These are phyloP conservation scores for Metarhizium robertsii DNA, from an alignment of 2,329 filamentous ascomycete genomes.

Conservation along the genomic window DNA sequence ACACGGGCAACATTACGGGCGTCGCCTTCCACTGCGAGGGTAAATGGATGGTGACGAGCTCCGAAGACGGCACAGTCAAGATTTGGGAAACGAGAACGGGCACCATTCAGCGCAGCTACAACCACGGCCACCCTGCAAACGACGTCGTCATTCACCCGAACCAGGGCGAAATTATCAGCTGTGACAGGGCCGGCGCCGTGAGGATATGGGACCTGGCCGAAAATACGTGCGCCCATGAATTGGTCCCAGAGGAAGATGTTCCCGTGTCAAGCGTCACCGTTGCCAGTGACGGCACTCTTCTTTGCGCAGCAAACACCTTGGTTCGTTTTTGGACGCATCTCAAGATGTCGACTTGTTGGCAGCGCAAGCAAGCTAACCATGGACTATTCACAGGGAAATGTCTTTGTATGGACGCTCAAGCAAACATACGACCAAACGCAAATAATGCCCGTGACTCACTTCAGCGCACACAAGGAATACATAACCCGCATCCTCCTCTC, in stretches of 20 bases:
- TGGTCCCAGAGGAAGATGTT: slow-evolving; percentile 93
- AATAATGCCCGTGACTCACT: slow-evolving; percentile 78
- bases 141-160: slow-evolving; percentile 99
- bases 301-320: slow-evolving; percentile 87
- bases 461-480: slow-evolving; percentile 84
- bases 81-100: slow-evolving; percentile 91
- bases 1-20: slow-evolving; percentile 91
- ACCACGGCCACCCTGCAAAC: slow-evolving; percentile 80
- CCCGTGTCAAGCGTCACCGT: slow-evolving; percentile 92
- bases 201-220: slow-evolving; percentile 94
- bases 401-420: slow-evolving; percentile 93
- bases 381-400: slow-evolving; percentile 59
- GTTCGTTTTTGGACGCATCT: slow-evolving; percentile 36
- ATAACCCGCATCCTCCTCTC: slow-evolving; percentile 87
- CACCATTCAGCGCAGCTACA: slow-evolving; percentile 84
- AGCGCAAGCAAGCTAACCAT: slow-evolving; percentile 3
- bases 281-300: slow-evolving; percentile 82
- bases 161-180: slow-evolving; percentile 95
- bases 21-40: slow-evolving; percentile 97
- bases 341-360: neutral
- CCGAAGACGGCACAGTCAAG: slow-evolving; percentile 92
- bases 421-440: slow-evolving; percentile 75
- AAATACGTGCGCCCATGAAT: slow-evolving; percentile 92
- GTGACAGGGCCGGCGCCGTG: slow-evolving; percentile 85
- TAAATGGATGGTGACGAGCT: slow-evolving; percentile 99